phyloP scores from a whole-genome alignment of 345 rosid genomes.

The Brassica nigra region DNA sequence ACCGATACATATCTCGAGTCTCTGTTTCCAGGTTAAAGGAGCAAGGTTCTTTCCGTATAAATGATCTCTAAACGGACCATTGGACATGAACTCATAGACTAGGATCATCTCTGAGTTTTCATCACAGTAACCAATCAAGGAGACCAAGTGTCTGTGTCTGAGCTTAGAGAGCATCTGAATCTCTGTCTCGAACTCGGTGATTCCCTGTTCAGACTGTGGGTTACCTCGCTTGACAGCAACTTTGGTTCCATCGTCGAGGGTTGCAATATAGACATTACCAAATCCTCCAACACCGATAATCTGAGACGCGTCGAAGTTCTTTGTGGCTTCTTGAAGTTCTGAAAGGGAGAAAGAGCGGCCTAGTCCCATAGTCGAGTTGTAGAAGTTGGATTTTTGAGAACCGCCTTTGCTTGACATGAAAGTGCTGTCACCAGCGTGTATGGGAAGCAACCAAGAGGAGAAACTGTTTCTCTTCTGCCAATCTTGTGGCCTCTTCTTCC shows the following conservation, averaged over 20 bases:
- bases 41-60: slow-evolving; percentile 69
- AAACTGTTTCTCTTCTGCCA: slow-evolving; percentile 83
- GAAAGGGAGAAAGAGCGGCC: slow-evolving; percentile 69
- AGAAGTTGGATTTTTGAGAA: slow-evolving; percentile 58
- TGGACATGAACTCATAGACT: slow-evolving; percentile 82
- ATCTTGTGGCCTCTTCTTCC: slow-evolving; percentile 84
- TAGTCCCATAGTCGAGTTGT: slow-evolving; percentile 62
- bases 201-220: slow-evolving; percentile 88
- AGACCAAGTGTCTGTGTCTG: slow-evolving; percentile 82
- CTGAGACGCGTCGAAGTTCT: slow-evolving; percentile 59
- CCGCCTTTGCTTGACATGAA: slow-evolving; percentile 69
- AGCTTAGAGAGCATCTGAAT: slow-evolving; percentile 86
- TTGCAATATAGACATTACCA: slow-evolving; percentile 73
- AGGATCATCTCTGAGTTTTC: slow-evolving; percentile 79
- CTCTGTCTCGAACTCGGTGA: slow-evolving; percentile 82
- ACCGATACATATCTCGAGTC: slow-evolving; percentile 78
- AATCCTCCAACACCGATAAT: slow-evolving; percentile 86
- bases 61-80: slow-evolving; percentile 79
- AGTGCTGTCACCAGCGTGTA: slow-evolving; percentile 67
- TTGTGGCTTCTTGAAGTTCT: slow-evolving; percentile 78
- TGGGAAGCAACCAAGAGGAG: slow-evolving; percentile 83
- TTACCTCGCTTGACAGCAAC: slow-evolving; percentile 89
- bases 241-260: slow-evolving; percentile 64
- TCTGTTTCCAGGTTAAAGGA: slow-evolving; percentile 70
- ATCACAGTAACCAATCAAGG: slow-evolving; percentile 79